Base-by-base conservation (phyloP, 768 basidiomycete genomes). In the Tulasnella sp. region DNA sequence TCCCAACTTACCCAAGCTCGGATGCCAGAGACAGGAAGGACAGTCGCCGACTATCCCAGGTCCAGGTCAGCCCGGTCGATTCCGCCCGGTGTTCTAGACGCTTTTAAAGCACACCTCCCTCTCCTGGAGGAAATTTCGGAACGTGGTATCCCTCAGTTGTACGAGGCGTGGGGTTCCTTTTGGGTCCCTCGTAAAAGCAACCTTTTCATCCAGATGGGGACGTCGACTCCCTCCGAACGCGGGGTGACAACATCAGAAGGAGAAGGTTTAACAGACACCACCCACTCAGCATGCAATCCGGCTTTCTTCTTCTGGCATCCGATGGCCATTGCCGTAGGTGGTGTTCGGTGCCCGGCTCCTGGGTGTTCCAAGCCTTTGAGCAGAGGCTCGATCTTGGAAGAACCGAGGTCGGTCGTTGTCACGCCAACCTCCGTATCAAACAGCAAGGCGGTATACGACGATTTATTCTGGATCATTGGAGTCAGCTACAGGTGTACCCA, bases 271-370 rank as follows among this genome's bases (percentile, higher is more conserved):
- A 38, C 36, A 21, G 14, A 31, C 12, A 77, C 78, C 1, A 21
- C 78, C 1, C 36, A 74, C 14, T 16, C 24, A 21, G 24, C 74
- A n/a, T 46, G 38, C 14, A 79, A 79, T 38, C 78, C 78, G 16
- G 27, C 72, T 24, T 79, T 79, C 24, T 79, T 71, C 77, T 79
- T 44, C 72, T 79, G 78, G 78, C 71, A 79, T 48, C 71, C 78
- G 4, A 38, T 79, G 24, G n/a, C 71, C 7, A 12, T 79, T 21
- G 71, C 71, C 24, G 40, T 31, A 0, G 78, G 78, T 8, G 78
- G 78, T 3, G 46, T 79, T 16, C 27, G 71, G 24, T 79, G 78
- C 31, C 48, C 72, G 1, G 14, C 31, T 16, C n/a, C 18, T 5
- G 71, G 52, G 31, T 79, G 78, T 38, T 31, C n/a, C 18, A 76